Conservation (phyloP, 805 yeast species). For the Myxozyma neglecta region DNA sequence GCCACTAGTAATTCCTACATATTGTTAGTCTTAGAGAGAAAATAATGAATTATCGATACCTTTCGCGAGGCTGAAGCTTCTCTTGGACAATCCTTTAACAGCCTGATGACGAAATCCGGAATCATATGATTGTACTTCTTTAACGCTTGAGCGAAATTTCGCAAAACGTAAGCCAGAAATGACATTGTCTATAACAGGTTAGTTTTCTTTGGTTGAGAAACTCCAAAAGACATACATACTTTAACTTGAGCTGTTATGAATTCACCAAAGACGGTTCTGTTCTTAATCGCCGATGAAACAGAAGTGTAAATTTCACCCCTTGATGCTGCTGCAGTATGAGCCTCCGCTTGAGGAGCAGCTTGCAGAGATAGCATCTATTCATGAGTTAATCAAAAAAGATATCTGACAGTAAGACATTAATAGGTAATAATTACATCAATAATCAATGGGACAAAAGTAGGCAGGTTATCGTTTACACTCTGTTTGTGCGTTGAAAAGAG, state of each 20-base stretch:
- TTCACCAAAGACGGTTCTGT: conserved; percentile 80
- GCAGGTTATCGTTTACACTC: conserved; percentile 67
- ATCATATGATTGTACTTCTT: conserved; percentile 59
- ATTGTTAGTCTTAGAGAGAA: not conserved
- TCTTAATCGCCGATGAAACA: conserved; percentile 71
- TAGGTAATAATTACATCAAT: conserved; percentile 45
- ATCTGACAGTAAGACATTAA: not conserved
- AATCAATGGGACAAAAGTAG: conserved; percentile 77
- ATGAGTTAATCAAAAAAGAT: not conserved
- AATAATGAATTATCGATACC: conserved; percentile 7
- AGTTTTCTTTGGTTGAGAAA: not conserved
- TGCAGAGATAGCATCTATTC: conserved; percentile 60
- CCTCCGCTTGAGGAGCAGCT: conserved; percentile 75
- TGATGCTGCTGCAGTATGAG: conserved; percentile 58
- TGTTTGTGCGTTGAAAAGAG: conserved; percentile 83
- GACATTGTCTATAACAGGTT: conserved; percentile 62
- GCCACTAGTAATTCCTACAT: conserved; percentile 77
- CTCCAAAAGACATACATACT: not conserved
- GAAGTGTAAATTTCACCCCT: conserved; percentile 63
- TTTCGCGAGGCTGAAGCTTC: conserved; percentile 89
- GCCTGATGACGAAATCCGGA: conserved; percentile 82
- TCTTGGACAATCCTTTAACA: conserved; percentile 92
- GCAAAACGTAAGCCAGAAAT: conserved; percentile 85
- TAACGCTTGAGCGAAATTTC: conserved; percentile 73
- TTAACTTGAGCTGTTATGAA: conserved; percentile 91